These are phyloP conservation scores for Echinosophora koreensis DNA, from an alignment of 306 rosid species.

Conservation along the genomic window DNA sequence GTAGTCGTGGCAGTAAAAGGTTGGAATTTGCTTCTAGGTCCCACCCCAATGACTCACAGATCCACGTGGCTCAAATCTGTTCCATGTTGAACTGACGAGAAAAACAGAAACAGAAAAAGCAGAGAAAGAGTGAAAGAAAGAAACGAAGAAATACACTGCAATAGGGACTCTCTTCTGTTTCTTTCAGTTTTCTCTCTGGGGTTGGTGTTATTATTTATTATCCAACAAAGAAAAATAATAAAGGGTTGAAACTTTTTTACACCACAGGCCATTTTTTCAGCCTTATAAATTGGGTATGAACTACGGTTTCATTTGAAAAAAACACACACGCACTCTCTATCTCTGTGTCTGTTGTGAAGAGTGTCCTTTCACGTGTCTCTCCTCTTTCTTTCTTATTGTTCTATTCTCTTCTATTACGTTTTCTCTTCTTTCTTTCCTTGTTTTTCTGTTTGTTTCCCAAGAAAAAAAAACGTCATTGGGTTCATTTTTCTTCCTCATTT, in stretches of 20 bases:
- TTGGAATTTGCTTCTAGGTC: slow-evolving; percentile 20
- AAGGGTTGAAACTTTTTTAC: slow-evolving; percentile 25
- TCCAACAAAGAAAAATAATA: neutral
- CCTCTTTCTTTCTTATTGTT: slow-evolving; percentile 20
- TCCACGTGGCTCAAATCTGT: slow-evolving; percentile 58
- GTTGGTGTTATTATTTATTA: neutral
- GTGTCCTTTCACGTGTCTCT: slow-evolving; percentile 59
- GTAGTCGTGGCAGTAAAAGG: slow-evolving; percentile 45
- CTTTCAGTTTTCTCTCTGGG: neutral
- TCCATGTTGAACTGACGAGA: slow-evolving; percentile 36
- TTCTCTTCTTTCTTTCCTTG: neutral
- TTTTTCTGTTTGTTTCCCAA: slow-evolving; percentile 43
- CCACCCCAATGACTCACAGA: neutral
- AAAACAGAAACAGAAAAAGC: neutral
- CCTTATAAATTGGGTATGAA: slow-evolving; percentile 58
- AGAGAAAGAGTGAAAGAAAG: neutral
- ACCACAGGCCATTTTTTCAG: slow-evolving; percentile 23
- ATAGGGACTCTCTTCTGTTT: neutral
- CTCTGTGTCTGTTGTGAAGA: slow-evolving; percentile 13
- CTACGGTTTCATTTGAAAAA: slow-evolving; percentile 54
- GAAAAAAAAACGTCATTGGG: slow-evolving; percentile 13
- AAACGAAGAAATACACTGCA: slow-evolving; percentile 15
- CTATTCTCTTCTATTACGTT: slow-evolving; percentile 29
- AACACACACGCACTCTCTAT: neutral
- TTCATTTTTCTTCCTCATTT: slow-evolving; percentile 38